phyloP scores from a whole-genome alignment of 345 rosid genomes.

The Cochlearia excelsa region DNA sequence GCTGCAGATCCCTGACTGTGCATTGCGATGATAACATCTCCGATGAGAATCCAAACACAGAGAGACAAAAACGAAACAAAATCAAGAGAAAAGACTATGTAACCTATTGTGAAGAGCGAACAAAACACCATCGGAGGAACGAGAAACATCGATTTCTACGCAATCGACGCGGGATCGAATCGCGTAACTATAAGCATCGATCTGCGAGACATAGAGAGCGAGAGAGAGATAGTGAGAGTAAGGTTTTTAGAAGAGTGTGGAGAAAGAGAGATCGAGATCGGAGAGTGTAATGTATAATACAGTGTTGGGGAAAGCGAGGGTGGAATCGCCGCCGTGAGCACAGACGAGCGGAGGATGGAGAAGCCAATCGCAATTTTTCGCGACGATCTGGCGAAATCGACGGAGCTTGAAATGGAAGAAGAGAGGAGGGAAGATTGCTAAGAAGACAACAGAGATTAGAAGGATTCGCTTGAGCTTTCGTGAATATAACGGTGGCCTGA shows the following conservation, averaged over 20 bases:
- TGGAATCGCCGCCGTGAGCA: conserved; percentile 97
- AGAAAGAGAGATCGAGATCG: conserved; percentile 1
- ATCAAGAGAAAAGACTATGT: background rate
- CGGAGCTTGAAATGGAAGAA: conserved; percentile 85
- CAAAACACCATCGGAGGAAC: conserved; percentile 80
- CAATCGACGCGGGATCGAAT: conserved; percentile 79
- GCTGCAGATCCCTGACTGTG: conserved; percentile 96
- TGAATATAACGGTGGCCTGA: conserved; percentile 38
- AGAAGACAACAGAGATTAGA: conserved; percentile 50
- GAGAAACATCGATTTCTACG: conserved; percentile 91
- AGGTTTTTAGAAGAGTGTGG: conserved; percentile 10
- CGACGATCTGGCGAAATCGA: conserved; percentile 53
- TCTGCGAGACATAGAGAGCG: conserved; percentile 40
- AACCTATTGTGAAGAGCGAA: conserved; percentile 95
- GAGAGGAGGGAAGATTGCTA: conserved; percentile 76
- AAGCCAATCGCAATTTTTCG: conserved; percentile 70
- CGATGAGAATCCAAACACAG: conserved; percentile 21
- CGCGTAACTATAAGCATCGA: conserved; percentile 71
- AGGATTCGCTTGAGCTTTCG: conserved; percentile 46
- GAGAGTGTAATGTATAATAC: conserved; percentile 37
- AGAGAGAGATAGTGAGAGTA: conserved; percentile 19
- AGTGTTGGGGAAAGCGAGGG: conserved; percentile 76
- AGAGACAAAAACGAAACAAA: background rate
- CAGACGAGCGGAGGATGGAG: conserved; percentile 86
- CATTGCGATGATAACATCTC: conserved; percentile 12